Evolutionary conservation across 371 early-diverging fungal species (phyloP).

Genomic region (Nosema bombycis): DNA sequence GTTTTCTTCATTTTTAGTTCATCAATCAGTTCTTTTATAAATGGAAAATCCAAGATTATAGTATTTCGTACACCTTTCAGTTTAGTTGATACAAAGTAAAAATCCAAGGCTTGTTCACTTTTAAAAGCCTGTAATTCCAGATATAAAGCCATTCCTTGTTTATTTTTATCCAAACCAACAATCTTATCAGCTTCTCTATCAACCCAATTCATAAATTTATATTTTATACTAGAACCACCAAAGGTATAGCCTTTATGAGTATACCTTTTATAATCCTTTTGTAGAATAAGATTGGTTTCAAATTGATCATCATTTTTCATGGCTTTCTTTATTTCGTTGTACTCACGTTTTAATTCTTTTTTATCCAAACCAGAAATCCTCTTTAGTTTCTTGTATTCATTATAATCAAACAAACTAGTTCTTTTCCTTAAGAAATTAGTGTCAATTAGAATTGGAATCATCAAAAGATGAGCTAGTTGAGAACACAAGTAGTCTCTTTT

Average conservation of each 20-base stretch:
- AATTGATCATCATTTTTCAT: slow-evolving; percentile 43
- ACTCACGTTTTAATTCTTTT: slow-evolving; percentile 39
- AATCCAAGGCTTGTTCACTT: slow-evolving; percentile 48
- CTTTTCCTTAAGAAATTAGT: slow-evolving; percentile 44
- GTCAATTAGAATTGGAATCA: slow-evolving; percentile 58
- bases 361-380: slow-evolving; percentile 25
- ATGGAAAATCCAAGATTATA: slow-evolving; percentile 46
- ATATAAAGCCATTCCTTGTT: slow-evolving; percentile 25
- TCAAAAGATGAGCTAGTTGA: slow-evolving; percentile 42
- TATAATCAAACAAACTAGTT: slow-evolving; percentile 40
- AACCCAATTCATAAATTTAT: slow-evolving; percentile 54
- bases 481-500: slow-evolving; percentile 10
- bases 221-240: slow-evolving; percentile 56
- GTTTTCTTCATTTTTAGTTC: slow-evolving; percentile 25
- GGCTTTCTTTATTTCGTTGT: slow-evolving; percentile 37
- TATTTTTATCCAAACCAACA: neutral
- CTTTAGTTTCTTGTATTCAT: slow-evolving; percentile 52
- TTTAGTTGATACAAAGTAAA: slow-evolving; percentile 49
- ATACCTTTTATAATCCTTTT: slow-evolving; percentile 55
- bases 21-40: slow-evolving; percentile 17
- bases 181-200: slow-evolving; percentile 45
- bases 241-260: slow-evolving; percentile 34
- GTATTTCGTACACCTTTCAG: slow-evolving; percentile 24
- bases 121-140: slow-evolving; percentile 29
- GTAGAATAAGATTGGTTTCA: slow-evolving; percentile 47